phyloP scores from a whole-genome alignment of 2,329 filamentous ascomycete genomes.

The Ophiostoma sp. region DNA sequence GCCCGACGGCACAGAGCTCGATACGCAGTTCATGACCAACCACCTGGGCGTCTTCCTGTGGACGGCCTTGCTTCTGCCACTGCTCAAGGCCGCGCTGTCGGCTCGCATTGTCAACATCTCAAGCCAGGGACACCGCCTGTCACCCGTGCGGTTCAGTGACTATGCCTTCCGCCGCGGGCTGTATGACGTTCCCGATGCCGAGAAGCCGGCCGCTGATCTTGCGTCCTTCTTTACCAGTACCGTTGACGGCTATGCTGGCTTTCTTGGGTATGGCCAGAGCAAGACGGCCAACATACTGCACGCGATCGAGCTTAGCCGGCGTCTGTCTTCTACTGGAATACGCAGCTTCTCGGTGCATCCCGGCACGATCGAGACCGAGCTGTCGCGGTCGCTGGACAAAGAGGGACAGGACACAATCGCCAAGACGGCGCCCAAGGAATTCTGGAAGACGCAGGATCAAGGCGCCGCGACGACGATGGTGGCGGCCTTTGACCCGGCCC shows the following conservation, averaged over 20 bases:
- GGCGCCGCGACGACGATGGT: constrained; percentile 39
- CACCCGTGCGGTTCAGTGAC: constrained; percentile 40
- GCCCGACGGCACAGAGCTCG: constrained; percentile 32
- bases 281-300: constrained; percentile 46
- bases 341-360: constrained; percentile 36
- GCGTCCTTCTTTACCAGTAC: constrained; percentile 17
- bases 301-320: constrained; percentile 33
- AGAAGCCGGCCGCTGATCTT: constrained; percentile 22
- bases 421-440: constrained; percentile 29
- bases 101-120: constrained; percentile 40
- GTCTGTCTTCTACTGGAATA: constrained; percentile 26
- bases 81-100: not conserved
- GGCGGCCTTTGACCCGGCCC: constrained; percentile 38
- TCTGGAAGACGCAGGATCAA: constrained; percentile 37
- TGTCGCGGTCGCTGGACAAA: constrained; percentile 30
- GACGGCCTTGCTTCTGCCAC: not conserved
- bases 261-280: constrained; percentile 43
- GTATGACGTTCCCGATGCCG: constrained; percentile 33
- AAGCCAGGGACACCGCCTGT: constrained; percentile 37
- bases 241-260: constrained; percentile 31
- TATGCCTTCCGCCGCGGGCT: constrained; percentile 36
- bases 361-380: constrained; percentile 32
- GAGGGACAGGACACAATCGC: constrained; percentile 28
- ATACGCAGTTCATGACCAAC: constrained; percentile 16
- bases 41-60: not conserved